Percentiles rank a stretch among this genome's conserved stretches.
phyloP scores from a whole-genome alignment of 805 yeast species.

The Metschnikowia peoriensis region DNA sequence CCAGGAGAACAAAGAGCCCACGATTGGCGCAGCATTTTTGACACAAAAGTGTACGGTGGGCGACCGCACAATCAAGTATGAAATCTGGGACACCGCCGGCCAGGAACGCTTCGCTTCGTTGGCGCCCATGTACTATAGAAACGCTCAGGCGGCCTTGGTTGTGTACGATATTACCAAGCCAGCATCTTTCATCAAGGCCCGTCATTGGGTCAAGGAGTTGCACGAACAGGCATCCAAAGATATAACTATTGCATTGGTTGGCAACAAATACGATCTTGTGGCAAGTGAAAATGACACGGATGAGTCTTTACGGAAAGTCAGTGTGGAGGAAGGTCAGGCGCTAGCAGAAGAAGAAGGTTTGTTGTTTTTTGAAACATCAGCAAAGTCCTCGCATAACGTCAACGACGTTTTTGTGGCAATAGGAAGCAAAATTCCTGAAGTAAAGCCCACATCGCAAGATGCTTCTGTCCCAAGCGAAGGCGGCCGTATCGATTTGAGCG shows the following conservation, averaged over 20 bases:
- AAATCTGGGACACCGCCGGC: conserved; percentile 88
- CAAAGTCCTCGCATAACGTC: conserved; percentile 85
- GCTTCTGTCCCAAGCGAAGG: conserved; percentile 14
- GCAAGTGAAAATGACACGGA: conserved; percentile 43
- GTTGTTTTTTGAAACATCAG: conserved; percentile 90
- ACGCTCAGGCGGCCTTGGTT: conserved; percentile 76
- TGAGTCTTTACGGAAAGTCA: conserved; percentile 68
- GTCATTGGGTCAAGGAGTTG: conserved; percentile 74
- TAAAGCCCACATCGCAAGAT: conserved; percentile 18
- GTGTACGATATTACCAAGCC: conserved; percentile 73
- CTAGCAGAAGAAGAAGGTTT: conserved; percentile 90
- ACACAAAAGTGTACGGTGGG: conserved; percentile 63
- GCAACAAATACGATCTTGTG: conserved; percentile 68
- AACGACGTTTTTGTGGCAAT: conserved; percentile 88
- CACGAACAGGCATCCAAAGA: conserved; percentile 76
- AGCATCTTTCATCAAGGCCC: conserved; percentile 67
- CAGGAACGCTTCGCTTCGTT: conserved; percentile 76
- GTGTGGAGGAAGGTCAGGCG: conserved; percentile 79
- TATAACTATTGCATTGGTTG: conserved; percentile 79
- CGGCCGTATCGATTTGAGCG: conserved; percentile 35
- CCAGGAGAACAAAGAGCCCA: conserved; percentile 71
- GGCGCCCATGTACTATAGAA: conserved; percentile 82
- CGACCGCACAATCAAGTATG: conserved; percentile 61
- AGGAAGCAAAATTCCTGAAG: conserved; percentile 77
- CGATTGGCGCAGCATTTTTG: conserved; percentile 82